Base-by-base conservation (phyloP, 805 yeast genomes). In the Suhomyces sp. region DNA sequence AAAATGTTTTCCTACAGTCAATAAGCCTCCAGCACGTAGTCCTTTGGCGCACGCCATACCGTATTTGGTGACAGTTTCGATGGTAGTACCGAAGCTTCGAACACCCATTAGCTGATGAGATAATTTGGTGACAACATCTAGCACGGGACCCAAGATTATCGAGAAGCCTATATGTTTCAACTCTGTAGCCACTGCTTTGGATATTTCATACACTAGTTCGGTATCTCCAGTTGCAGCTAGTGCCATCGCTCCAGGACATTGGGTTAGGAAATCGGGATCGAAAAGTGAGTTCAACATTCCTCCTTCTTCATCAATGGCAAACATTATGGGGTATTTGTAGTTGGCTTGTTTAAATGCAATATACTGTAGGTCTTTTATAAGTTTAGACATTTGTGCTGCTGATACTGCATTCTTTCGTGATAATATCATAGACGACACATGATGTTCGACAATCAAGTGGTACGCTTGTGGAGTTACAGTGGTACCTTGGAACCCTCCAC, bases 241-340 rank as follows among this genome's bases (percentile, higher is more conserved):
- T 3, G 84, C 86, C 87, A 84, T 83, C 26, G 85, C 85, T 4
- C 87, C 83, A 0, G 88, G 88, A 59, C 79, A 82, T 62, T 83
- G 87, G 8, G 83, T 77, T 19, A 83, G 63, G 53, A 66, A 69
- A 8, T 74, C 73, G 8, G 77, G 73, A 61, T 84, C 87, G 60
- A 78, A 80, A 46, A 84, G 68, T 29, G 83, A 76, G 64, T 83
- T 82, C 65, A 83, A 72, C 83, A 82, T 80, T 1, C 87, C 87
- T 6, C 85, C 83, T 60, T 83, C 88, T 62, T 81, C 85, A 61
- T 84, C 87, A 15, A 84, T 76, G 22, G 84, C 84, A 57, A 83
- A 78, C 61, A 80, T 65, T 23, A 83, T 61, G 0, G 88, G 88
- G 54, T 77, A 70, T 54, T 76, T 69, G 57, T 82, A 82, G 45